Base-by-base conservation (phyloP, 768 basidiomycete genomes). In the Kwoniella dejecticola region DNA sequence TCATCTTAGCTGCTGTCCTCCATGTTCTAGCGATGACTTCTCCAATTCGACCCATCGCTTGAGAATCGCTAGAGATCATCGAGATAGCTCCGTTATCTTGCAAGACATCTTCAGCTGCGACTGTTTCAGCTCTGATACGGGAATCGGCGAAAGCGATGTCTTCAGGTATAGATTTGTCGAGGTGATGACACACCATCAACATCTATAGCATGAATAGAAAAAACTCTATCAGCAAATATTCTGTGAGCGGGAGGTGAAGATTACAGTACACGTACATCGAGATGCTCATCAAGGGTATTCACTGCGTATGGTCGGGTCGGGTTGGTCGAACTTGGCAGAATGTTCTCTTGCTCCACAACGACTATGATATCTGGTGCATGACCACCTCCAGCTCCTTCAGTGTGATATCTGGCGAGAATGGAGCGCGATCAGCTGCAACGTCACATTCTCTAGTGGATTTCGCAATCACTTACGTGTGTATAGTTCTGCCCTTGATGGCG, bases 101-200 rank as follows among this genome's bases (percentile, higher is more conserved):
- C 29, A 96, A 81, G 17, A 98, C 89, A 74, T 99, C 96, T 78
- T 99, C 96, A 1, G 96, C 96, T 0, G 96, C 96, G 44, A 98
- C 88, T 0, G 96, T 99, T 81, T 98, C 95, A 0, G 86, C 91
- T 33, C 96, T 86, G 70, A 99, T 98, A 33, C 96, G 89, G 7
- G 95, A 97, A 66, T 98, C 94, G 3, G 96, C 95, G 70, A 99
- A 99, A 1, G 89, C 86, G 41, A 97, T 83, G 68, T 99, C 96
- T 80, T 99, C 96, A 1, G 89, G 85, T 67, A 95, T 91, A n/a
- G 83, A 84, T 68, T 83, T 86, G 80, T 96, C 91, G 57, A 99
- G 85, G 78, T 99, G 95, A 77, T 99, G 95, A 78, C 93, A 96
- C n/a, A 97, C 93, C 92, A 98, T 97, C 23, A 98, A 83, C 96